A percentile compares a stretch with the other conserved stretches of the same genome.
Evolutionary conservation across 2,329 filamentous ascomycete genomes (phyloP).

Genomic region (Domatiomyces catenatus): DNA sequence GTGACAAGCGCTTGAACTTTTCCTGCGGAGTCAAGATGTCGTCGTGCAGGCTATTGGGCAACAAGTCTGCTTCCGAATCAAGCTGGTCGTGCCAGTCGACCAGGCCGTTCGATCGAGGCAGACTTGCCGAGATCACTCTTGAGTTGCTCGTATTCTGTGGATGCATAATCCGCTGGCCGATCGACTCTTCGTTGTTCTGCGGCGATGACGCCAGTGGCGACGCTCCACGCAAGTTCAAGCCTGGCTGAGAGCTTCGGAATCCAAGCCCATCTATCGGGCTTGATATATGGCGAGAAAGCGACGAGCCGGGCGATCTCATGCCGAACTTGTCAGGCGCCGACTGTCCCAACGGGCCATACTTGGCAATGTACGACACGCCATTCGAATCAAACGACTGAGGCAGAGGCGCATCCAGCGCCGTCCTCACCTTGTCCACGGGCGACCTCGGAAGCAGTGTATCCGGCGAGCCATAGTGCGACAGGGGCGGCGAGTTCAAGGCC

Average conservation of each 20-base stretch:
- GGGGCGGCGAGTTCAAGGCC: conserved; percentile 42
- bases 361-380: conserved; percentile 78
- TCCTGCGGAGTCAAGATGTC: conserved; percentile 48
- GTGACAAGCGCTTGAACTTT: conserved; percentile 43
- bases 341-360: conserved; percentile 77
- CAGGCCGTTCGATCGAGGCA: conserved; percentile 36
- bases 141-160: conserved; percentile 44
- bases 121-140: conserved; percentile 45
- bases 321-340: conserved; percentile 80
- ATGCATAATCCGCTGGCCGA: conserved; percentile 48
- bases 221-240: conserved; percentile 48
- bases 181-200: conserved; percentile 48
- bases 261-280: conserved; percentile 49
- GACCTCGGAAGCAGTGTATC: conserved; percentile 66
- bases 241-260: conserved; percentile 53
- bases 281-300: conserved; percentile 36
- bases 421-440: conserved; percentile 50
- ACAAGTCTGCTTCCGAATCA: conserved; percentile 74
- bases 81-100: conserved; percentile 52
- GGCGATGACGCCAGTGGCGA: conserved; percentile 41
- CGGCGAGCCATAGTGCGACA: conserved; percentile 66
- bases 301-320: conserved; percentile 37
- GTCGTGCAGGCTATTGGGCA: conserved; percentile 55
- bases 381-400: conserved; percentile 95
- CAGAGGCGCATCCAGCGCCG: conserved; percentile 80